Percentiles rank a stretch among this genome's conserved stretches.
These are phyloP conservation scores for Crataegus laevigata DNA, from an alignment of 306 rosid genomes.

Conservation along the genomic window DNA sequence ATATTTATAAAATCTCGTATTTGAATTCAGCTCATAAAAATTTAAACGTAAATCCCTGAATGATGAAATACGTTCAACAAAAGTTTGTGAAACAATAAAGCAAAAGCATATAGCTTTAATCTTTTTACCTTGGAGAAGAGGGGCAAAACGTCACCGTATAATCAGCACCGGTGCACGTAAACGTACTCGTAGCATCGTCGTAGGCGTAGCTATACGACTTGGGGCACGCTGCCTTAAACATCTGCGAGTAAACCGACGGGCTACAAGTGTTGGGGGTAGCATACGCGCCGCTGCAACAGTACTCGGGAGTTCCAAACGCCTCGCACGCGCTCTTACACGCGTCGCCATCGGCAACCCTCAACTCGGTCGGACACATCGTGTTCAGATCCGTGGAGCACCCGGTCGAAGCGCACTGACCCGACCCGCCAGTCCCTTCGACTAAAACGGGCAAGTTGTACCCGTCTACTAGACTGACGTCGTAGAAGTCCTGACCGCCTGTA, in stretches of 20 bases:
- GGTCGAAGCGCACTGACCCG: constrained; percentile 67
- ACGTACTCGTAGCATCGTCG: constrained; percentile 54
- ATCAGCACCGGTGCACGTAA: constrained; percentile 53
- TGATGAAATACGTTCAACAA: neutral
- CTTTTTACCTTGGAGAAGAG: constrained; percentile 46
- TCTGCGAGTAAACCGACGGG: constrained; percentile 55
- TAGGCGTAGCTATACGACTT: constrained; percentile 55
- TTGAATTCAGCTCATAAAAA: no score
- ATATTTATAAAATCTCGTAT: no score
- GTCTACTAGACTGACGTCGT: constrained; percentile 95
- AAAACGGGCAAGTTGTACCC: constrained; percentile 80
- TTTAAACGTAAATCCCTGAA: neutral
- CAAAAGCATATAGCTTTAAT: neutral
- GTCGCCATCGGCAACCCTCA: constrained; percentile 50
- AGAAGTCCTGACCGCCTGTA: constrained; percentile 77
- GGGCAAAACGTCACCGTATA: constrained; percentile 60
- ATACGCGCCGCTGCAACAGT: constrained; percentile 66
- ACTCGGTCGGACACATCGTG: constrained; percentile 70
- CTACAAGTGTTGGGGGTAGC: constrained; percentile 39
- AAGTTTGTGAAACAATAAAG: neutral
- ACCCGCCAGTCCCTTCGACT: constrained; percentile 78
- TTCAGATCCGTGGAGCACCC: constrained; percentile 84
- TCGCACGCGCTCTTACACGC: constrained; percentile 98
- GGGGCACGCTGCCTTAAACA: constrained; percentile 57
- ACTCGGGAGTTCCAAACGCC: constrained; percentile 84